Evolutionary conservation across 2,329 filamentous ascomycete genomes (phyloP).

Genomic region (Fusarium sp.): DNA sequence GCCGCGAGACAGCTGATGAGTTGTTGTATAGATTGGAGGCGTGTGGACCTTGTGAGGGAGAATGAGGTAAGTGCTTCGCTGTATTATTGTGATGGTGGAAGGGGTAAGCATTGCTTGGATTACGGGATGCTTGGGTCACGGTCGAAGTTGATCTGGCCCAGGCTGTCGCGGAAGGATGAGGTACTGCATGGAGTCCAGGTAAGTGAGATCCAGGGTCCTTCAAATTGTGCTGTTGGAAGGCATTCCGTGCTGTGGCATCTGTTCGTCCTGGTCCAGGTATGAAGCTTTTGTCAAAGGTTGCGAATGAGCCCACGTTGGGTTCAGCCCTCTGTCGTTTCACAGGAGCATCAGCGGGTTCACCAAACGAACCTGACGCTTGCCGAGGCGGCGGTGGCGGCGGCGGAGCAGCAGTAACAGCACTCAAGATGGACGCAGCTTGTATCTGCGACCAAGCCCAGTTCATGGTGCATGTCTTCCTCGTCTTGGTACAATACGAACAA

Average conservation of each 20-base stretch:
- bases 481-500: constrained; percentile 49
- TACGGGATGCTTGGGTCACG: background rate
- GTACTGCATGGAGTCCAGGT: background rate
- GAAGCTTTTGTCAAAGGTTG: background rate
- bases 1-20: constrained; percentile 7
- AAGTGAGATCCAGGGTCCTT: background rate
- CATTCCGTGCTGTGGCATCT: background rate
- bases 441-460: constrained; percentile 41
- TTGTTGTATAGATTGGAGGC: constrained; percentile 3
- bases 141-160: background rate
- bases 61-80: background rate
- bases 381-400: background rate
- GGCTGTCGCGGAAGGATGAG: background rate
- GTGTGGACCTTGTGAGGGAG: constrained; percentile 4
- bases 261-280: background rate
- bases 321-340: constrained; percentile 20
- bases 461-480: constrained; percentile 47
- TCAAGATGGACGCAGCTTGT: constrained; percentile 22
- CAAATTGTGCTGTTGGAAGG: background rate
- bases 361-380: background rate
- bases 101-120: background rate
- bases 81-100: background rate
- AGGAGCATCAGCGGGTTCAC: background rate
- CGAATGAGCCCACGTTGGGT: background rate
- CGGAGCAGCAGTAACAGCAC: constrained; percentile 8